Percentiles rank a stretch among this genome's conserved stretches.
These are phyloP conservation scores for Physaria fendleri DNA, from an alignment of 345 rosid genomes.

Conservation along the genomic window DNA sequence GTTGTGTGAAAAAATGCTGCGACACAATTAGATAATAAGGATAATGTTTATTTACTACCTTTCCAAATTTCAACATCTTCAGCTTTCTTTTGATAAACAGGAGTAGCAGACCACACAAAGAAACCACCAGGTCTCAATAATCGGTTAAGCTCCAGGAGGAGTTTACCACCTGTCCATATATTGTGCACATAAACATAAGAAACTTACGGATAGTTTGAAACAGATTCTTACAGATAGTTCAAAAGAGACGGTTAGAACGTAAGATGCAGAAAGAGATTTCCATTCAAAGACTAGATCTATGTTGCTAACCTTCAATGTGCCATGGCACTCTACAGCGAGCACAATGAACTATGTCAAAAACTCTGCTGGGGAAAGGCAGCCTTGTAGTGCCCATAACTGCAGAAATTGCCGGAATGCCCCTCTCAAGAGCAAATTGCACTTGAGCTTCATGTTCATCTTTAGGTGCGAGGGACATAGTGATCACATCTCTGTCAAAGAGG, in stretches of 20 bases:
- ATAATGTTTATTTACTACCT: conserved; percentile 40
- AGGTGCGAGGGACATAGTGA: conserved; percentile 93
- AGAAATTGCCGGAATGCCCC: conserved; percentile 95
- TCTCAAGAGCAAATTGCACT: conserved; percentile 94
- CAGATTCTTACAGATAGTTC: not conserved
- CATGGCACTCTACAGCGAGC: conserved; percentile 99
- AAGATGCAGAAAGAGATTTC: not conserved
- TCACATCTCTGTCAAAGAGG: conserved; percentile 82
- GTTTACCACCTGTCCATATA: conserved; percentile 67
- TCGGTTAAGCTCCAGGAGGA: conserved; percentile 86
- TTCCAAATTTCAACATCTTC: conserved; percentile 91
- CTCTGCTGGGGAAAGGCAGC: conserved; percentile 91
- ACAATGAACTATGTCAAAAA: conserved; percentile 89
- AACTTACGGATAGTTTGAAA: not conserved
- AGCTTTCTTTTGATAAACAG: conserved; percentile 70
- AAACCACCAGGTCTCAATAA: conserved; percentile 80
- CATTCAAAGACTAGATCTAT: conserved; percentile 3
- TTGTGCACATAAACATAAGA: conserved; percentile 5
- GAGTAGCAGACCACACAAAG: conserved; percentile 98
- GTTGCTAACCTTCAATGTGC: conserved; percentile 86
- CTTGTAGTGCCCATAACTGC: conserved; percentile 97
- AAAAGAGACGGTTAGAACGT: not conserved
- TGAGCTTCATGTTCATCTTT: conserved; percentile 99
- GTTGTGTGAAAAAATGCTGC: conserved; percentile 20
- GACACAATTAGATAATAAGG: not conserved